Conservation (phyloP, 2,329 filamentous ascomycete genomes). For the Claviceps spartinae region DNA sequence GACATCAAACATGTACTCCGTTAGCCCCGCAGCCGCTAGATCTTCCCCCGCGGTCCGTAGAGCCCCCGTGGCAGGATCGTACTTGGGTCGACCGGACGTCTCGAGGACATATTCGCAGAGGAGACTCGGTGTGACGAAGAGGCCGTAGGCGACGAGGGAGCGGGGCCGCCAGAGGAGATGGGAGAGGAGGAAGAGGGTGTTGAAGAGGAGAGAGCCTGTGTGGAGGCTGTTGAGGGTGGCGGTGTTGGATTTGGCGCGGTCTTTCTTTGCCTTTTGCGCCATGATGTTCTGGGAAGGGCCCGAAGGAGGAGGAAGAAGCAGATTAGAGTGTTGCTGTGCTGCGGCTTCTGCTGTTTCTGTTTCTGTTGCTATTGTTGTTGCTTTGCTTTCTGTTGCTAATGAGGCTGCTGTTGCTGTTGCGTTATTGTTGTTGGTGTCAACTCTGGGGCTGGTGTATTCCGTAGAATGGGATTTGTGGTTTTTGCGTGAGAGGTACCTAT, state of each 20-base stretch:
- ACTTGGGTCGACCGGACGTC: constrained; percentile 64
- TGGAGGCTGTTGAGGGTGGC: constrained; percentile 70
- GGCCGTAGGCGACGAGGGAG: constrained; percentile 52
- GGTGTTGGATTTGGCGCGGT: constrained; percentile 63
- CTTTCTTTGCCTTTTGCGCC: constrained; percentile 52
- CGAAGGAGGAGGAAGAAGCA: neutral
- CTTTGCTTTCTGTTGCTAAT: no score
- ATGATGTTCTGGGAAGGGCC: constrained; percentile 19
- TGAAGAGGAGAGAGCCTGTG: constrained; percentile 56
- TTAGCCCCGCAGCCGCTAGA: constrained; percentile 72
- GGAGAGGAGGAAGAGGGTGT: constrained; percentile 60
- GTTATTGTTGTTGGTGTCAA: no score
- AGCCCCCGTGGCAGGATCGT: constrained; percentile 47
- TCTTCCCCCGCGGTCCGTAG: constrained; percentile 75
- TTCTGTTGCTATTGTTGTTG: no score
- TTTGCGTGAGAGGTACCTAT: no score
- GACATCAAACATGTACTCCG: constrained; percentile 96
- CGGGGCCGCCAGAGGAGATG: constrained; percentile 54
- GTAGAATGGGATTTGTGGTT: no score
- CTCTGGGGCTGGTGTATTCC: no score
- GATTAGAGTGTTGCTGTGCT: no score
- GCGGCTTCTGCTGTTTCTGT: no score
- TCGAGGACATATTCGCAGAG: constrained; percentile 79
- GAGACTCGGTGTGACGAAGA: constrained; percentile 62
- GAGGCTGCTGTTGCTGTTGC: no score